Evolutionary conservation across 495 filamentous ascomycete species (phyloP).

Genomic region (Emericellopsis terricola): DNA sequence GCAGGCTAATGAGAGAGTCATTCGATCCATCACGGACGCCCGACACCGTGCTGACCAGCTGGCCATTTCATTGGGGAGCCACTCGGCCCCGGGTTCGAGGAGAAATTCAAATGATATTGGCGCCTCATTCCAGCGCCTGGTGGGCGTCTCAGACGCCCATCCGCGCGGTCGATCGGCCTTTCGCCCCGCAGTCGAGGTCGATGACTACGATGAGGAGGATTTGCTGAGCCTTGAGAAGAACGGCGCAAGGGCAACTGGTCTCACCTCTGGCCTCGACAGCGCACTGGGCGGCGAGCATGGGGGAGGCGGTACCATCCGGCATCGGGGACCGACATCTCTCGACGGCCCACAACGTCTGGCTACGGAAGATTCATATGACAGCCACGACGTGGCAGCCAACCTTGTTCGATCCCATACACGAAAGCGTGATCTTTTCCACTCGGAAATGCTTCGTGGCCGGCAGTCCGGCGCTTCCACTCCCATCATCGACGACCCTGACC

Average conservation of each 20-base stretch:
- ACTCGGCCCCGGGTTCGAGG: slow-evolving; percentile 17
- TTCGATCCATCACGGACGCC: slow-evolving; percentile 2
- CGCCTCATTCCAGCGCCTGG: slow-evolving; percentile 3
- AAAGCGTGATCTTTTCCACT: slow-evolving; percentile 7
- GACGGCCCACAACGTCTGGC: not conserved
- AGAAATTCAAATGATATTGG: slow-evolving; percentile 18
- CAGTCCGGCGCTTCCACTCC: slow-evolving; percentile 6
- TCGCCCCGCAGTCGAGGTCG: slow-evolving; percentile 2
- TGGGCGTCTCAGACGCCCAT: not conserved
- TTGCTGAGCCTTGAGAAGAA: not conserved
- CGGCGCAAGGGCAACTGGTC: not conserved
- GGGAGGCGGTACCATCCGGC: not conserved
- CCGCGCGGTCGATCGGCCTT: slow-evolving; percentile 3
- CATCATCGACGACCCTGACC: slow-evolving; percentile 19
- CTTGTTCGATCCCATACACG: slow-evolving; percentile 33
- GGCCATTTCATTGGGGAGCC: slow-evolving; percentile 8
- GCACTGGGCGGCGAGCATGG: not conserved
- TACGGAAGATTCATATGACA: slow-evolving; percentile 8
- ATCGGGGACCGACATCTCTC: no score
- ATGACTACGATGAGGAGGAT: slow-evolving; percentile 8
- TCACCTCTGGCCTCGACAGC: slow-evolving; percentile 6
- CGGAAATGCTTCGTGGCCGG: not conserved
- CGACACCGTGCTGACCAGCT: not conserved
- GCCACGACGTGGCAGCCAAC: slow-evolving; percentile 22
- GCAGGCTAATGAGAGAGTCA: not conserved